A percentile compares a stretch with the other conserved stretches of the same genome.
These are phyloP conservation scores for Colletotrichum sp. DNA, from an alignment of 2,329 filamentous ascomycete genomes.

Conservation along the genomic window DNA sequence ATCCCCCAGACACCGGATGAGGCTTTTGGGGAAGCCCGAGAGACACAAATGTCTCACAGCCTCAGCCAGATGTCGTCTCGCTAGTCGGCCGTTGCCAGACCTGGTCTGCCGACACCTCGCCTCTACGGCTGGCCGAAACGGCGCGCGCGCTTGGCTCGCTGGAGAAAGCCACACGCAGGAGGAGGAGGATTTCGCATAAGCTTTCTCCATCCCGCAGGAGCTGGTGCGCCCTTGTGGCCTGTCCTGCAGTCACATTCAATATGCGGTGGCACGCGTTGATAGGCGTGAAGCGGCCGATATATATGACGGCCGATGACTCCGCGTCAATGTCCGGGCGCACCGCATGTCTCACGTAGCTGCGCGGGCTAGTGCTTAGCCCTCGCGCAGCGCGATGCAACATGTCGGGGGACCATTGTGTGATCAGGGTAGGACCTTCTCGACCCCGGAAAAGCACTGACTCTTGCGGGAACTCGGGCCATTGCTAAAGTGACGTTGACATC, in stretches of 20 bases:
- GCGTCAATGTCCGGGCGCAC: not conserved
- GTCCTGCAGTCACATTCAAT: not conserved
- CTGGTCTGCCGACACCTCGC: not conserved
- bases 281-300: not conserved
- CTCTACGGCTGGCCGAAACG: not conserved
- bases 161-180: not conserved
- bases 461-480: not conserved
- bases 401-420: not conserved
- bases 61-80: not conserved
- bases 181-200: not conserved
- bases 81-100: not conserved
- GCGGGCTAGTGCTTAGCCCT: not conserved
- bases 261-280: not conserved
- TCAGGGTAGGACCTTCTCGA: not conserved
- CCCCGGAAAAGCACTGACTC: not conserved
- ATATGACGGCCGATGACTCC: not conserved
- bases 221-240: not conserved
- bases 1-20: not conserved
- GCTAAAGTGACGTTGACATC: not conserved
- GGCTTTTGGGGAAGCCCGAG: constrained; percentile 4
- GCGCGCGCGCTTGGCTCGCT: not conserved
- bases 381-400: not conserved
- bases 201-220: not conserved
- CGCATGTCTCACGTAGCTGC: not conserved
- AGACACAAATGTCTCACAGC: not conserved